Percentiles rank a stretch among this genome's conserved stretches.
Evolutionary conservation across 2,329 filamentous ascomycete species (phyloP).

Genomic region (Rhynchosporium agropyri): DNA sequence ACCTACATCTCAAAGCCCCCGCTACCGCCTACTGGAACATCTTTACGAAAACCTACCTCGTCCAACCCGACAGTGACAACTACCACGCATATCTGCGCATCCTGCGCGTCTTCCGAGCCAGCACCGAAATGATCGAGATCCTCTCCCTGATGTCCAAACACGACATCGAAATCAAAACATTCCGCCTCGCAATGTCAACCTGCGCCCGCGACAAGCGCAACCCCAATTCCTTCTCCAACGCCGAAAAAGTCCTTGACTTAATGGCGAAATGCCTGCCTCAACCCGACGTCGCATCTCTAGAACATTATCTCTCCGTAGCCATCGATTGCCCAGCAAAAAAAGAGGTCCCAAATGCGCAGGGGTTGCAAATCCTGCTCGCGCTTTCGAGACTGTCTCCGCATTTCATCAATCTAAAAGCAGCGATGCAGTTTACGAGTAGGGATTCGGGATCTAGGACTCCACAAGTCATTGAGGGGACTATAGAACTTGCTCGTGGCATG

Average conservation of each 20-base stretch:
- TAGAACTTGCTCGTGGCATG: constrained; percentile 38
- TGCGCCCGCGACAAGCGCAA: constrained; percentile 81
- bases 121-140: constrained; percentile 60
- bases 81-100: constrained; percentile 69
- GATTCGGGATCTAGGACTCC: not conserved
- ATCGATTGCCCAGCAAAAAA: constrained; percentile 42
- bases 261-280: constrained; percentile 54
- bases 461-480: constrained; percentile 10
- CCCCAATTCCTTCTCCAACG: constrained; percentile 65
- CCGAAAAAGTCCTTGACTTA: constrained; percentile 63
- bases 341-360: constrained; percentile 49
- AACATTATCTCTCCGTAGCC: constrained; percentile 59
- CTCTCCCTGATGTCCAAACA: constrained; percentile 56
- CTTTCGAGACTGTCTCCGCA: constrained; percentile 48
- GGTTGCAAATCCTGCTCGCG: constrained; percentile 53
- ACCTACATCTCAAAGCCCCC: constrained; percentile 60
- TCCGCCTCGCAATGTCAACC: constrained; percentile 71
- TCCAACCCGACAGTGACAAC: constrained; percentile 73
- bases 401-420: constrained; percentile 37
- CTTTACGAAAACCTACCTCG: constrained; percentile 61
- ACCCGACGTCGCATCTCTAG: constrained; percentile 55
- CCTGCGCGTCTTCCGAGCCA: constrained; percentile 67
- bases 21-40: constrained; percentile 79
- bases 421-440: constrained; percentile 32
- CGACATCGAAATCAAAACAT: constrained; percentile 54